Conservation (phyloP, 441 rosid genomes). For the Jatropha multifida region DNA sequence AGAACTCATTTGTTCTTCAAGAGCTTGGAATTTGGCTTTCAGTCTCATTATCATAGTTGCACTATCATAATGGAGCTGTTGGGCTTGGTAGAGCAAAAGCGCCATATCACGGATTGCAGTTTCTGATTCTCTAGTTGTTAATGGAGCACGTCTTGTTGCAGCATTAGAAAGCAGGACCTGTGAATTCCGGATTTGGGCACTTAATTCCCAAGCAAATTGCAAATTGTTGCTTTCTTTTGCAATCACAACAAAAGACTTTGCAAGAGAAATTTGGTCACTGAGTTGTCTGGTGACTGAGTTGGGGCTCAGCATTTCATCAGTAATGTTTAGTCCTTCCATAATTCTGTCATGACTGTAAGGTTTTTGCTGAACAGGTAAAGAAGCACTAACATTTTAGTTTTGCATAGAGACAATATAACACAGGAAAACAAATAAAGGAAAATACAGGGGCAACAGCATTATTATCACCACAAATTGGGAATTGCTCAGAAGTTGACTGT, state of each 20-base stretch:
- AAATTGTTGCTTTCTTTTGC: conserved; percentile 97
- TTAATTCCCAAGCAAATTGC: conserved; percentile 97
- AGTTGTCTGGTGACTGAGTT: conserved; percentile 84
- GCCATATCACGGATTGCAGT: conserved; percentile 87
- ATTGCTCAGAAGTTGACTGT: background rate
- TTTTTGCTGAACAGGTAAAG: conserved; percentile 39
- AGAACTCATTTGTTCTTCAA: conserved; percentile 76
- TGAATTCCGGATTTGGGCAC: conserved; percentile 94
- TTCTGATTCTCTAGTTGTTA: conserved; percentile 72
- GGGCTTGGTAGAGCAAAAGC: conserved; percentile 84
- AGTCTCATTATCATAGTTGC: conserved; percentile 98
- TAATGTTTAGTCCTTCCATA: conserved; percentile 72
- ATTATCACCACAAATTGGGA: background rate
- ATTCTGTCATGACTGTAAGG: conserved; percentile 51
- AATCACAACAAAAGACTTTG: conserved; percentile 91
- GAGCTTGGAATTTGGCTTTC: conserved; percentile 79
- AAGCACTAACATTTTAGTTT: conserved; percentile 10
- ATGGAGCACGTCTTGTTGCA: conserved; percentile 73
- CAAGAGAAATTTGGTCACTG: conserved; percentile 87
- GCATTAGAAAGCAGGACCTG: conserved; percentile 81
- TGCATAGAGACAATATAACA: background rate
- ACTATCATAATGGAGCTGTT: conserved; percentile 89
- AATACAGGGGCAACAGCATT: background rate
- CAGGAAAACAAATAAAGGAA: background rate
- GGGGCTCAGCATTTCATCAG: conserved; percentile 79